A percentile compares a stretch with the other conserved stretches of the same genome.
Evolutionary conservation across 2,329 filamentous ascomycete genomes (phyloP).

Genomic region (Talaromyces rugulosus): DNA sequence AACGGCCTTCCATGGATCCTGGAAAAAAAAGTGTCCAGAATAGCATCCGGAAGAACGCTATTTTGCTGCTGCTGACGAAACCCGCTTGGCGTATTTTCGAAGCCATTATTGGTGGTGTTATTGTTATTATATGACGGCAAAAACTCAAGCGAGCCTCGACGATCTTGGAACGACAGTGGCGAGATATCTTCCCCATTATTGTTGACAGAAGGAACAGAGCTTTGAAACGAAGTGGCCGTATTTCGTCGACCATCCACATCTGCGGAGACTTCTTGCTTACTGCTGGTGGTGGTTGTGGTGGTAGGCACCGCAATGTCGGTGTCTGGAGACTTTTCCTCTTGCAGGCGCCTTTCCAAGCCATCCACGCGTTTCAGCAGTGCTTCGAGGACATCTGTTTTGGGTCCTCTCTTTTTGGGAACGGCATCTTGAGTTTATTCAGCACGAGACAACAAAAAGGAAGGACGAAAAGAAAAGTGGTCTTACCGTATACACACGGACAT

Average conservation of each 20-base stretch:
- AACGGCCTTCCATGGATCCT: conserved; percentile 79
- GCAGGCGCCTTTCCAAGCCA: conserved; percentile 74
- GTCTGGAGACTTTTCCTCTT: conserved; percentile 56
- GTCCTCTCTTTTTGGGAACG: conserved; percentile 82
- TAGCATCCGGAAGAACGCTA: conserved; percentile 52
- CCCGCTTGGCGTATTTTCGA: conserved; percentile 14
- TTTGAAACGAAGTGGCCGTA: conserved; percentile 19
- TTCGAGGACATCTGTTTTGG: conserved; percentile 85
- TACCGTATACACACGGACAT: conserved; percentile 84
- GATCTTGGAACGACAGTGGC: conserved; percentile 13
- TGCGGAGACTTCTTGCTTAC: conserved; percentile 14
- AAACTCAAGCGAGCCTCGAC: conserved; percentile 17
- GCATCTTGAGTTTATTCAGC: conserved; percentile 57
- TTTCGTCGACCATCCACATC: conserved; percentile 15
- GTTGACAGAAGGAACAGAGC: conserved; percentile 6
- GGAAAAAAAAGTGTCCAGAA: conserved; percentile 75
- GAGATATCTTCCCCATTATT: conserved; percentile 13
- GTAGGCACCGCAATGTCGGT: conserved; percentile 45
- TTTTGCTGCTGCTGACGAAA: conserved; percentile 20
- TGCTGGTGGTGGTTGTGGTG: conserved; percentile 12
- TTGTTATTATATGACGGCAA: conserved; percentile 7
- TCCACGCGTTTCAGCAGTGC: conserved; percentile 80
- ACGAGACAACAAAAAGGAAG: conserved; percentile 6
- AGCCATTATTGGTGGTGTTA: conserved; percentile 3
- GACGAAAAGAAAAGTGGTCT: not conserved